Percentiles rank a stretch among this genome's conserved stretches.
Conservation (phyloP, 345 rosid species). For the Eucalyptus tenuipes region DNA sequence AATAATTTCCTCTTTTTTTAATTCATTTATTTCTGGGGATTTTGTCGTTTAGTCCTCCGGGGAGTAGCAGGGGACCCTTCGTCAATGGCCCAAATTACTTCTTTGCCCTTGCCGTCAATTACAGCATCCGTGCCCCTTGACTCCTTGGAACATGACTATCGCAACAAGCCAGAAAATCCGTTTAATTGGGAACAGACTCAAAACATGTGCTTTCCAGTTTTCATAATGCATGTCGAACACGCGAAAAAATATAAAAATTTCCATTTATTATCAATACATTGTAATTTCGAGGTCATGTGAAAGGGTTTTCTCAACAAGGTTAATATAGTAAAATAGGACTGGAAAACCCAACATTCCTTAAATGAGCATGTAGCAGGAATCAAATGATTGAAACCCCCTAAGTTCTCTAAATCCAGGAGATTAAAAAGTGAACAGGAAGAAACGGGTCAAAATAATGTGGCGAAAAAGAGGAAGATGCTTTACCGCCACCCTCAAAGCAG, state of each 20-base stretch:
- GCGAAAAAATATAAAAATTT: rapidly evolving
- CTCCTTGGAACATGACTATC: background rate
- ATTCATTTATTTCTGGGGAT: background rate
- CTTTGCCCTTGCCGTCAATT: background rate
- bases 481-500: background rate
- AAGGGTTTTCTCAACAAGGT: background rate
- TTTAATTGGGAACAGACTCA: background rate
- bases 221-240: background rate
- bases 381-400: background rate
- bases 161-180: background rate
- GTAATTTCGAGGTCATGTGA: no score
- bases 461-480: background rate
- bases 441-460: background rate
- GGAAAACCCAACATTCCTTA: background rate
- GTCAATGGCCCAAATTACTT: background rate
- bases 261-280: background rate
- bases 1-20: background rate
- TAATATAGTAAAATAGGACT: background rate
- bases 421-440: background rate
- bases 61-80: background rate
- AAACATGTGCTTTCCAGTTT: no score
- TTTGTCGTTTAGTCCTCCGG: background rate
- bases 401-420: background rate
- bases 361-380: background rate
- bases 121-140: background rate